Conservation (phyloP, 179 eudicot species). For the Carnegiea gigantea region DNA sequence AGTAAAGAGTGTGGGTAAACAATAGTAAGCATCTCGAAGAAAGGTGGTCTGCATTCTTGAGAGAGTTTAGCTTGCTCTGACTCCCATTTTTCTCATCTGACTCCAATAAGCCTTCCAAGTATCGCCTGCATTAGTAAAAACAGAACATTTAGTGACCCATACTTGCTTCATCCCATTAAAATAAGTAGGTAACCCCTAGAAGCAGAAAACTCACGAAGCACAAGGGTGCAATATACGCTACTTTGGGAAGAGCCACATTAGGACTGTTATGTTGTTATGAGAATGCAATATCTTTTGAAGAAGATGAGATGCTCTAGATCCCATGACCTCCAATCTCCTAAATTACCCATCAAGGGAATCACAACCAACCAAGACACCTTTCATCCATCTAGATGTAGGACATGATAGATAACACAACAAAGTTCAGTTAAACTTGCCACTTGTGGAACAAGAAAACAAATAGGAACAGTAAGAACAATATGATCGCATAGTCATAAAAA, state of each 20-base stretch:
- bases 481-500: neutral
- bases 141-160: neutral
- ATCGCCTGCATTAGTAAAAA: constrained; percentile 35
- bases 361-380: constrained; percentile 48
- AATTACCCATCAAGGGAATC: constrained; percentile 70
- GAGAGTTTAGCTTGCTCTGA: constrained; percentile 11
- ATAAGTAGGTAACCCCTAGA: neutral
- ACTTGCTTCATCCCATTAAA: neutral
- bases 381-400: constrained; percentile 39
- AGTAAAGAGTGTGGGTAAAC: constrained; percentile 59
- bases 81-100: constrained; percentile 29
- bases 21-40: constrained; percentile 45
- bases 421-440: too few species aligned
- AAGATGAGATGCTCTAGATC: constrained; percentile 54
- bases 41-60: constrained; percentile 43
- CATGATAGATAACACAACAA: neutral
- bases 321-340: constrained; percentile 75
- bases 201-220: constrained; percentile 27
- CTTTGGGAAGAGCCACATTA: constrained; percentile 33
- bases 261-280: neutral
- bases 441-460: neutral
- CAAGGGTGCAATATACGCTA: constrained; percentile 41
- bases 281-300: constrained; percentile 65
- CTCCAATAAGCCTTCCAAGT: constrained; percentile 26
- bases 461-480: neutral